A percentile compares a stretch with the other conserved stretches of the same genome.
These are phyloP conservation scores for Chaetomium globosum DNA, from an alignment of 2,329 filamentous ascomycete species.

Conservation along the genomic window DNA sequence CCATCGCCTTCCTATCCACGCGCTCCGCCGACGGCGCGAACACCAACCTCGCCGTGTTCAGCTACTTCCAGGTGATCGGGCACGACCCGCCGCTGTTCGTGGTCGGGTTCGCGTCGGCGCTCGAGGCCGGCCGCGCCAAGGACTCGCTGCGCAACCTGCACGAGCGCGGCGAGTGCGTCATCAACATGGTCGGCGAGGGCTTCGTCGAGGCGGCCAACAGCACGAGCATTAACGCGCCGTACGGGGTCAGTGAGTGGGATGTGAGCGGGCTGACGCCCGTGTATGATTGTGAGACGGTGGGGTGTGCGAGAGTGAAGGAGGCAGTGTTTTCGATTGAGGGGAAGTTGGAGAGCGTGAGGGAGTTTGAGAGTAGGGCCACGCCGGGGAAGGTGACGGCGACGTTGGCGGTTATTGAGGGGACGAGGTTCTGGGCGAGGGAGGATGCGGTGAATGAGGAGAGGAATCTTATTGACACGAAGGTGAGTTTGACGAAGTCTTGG, in stretches of 20 bases:
- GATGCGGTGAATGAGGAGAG: slow-evolving; percentile 81
- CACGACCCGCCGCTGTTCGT: slow-evolving; percentile 87
- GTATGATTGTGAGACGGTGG: slow-evolving; percentile 64
- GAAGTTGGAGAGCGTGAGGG: slow-evolving; percentile 71
- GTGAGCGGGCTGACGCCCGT: slow-evolving; percentile 74
- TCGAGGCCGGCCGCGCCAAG: slow-evolving; percentile 61
- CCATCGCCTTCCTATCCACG: slow-evolving; percentile 68
- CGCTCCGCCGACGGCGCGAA: slow-evolving; percentile 59
- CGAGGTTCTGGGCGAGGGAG: slow-evolving; percentile 84
- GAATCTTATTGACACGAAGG: slow-evolving; percentile 71
- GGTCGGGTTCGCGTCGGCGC: slow-evolving; percentile 53
- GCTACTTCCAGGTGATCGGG: slow-evolving; percentile 80
- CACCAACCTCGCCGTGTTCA: slow-evolving; percentile 84
- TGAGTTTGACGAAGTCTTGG: slow-evolving; percentile 44
- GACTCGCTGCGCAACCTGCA: slow-evolving; percentile 76
- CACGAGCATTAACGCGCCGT: slow-evolving; percentile 76
- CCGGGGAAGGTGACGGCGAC: slow-evolving; percentile 76
- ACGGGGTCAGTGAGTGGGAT: slow-evolving; percentile 77
- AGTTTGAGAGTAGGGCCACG: slow-evolving; percentile 73
- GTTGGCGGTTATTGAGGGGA: slow-evolving; percentile 77
- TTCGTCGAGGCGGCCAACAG: slow-evolving; percentile 87
- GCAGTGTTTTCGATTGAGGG: slow-evolving; percentile 82
- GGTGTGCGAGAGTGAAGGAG: slow-evolving; percentile 74
- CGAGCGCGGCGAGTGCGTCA: slow-evolving; percentile 72
- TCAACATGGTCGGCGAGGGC: slow-evolving; percentile 85